Evolutionary conservation across 129 eudicot genomes (phyloP), one percentile per base, ranked within the genome.

Genomic region (Mikania micrantha): DNA sequence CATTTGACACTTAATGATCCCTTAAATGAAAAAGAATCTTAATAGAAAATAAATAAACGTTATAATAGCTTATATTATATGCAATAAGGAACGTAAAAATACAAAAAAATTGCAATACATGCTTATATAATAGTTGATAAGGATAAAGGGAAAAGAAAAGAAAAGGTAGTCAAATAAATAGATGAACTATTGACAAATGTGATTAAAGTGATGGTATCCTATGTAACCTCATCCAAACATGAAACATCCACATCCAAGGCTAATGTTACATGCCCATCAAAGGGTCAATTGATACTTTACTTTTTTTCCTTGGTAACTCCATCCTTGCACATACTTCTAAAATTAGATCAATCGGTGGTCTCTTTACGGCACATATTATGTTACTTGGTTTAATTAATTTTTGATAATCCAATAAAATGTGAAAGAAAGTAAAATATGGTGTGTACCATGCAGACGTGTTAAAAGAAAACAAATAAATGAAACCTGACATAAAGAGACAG

Each of bases 171-270:
- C 78, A 74, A 54, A 65, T 74, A 60, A 66, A 53, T 39, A 44
- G 34, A 74, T 74, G 40, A 54, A 41, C 16, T 42, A 48, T 65
- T 66, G 67, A 74, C 58, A 31, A 74, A 27, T 65, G 73, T 41
- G 64, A 60, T 31, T 60, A 66, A 74, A 66, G 73, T 31, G 60
- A 74, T 10, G 67, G 73, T 65, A 66, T 44, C 60, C 79, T 66
- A 54, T 74, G 48, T 65, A 74, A 53, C 78, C 66, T 39, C 72
- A 74, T 56, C 67, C 79, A 74, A 56, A 54, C n/a, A n/a, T n/a
- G n/a, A n/a, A n/a, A n/a, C 58, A 74, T 74, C 67, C 49, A 65
- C 21, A 53, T 64, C 64, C 62, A 36, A 62, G 70, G 70, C 64
- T 65, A 41, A 9, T 64, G 72, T 64, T 58, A 66, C 12, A 66